Percentiles rank a stretch among this genome's conserved stretches.
Evolutionary conservation across 2,329 filamentous ascomycete species (phyloP).

Genomic region (Paracoccidioides lutzii): DNA sequence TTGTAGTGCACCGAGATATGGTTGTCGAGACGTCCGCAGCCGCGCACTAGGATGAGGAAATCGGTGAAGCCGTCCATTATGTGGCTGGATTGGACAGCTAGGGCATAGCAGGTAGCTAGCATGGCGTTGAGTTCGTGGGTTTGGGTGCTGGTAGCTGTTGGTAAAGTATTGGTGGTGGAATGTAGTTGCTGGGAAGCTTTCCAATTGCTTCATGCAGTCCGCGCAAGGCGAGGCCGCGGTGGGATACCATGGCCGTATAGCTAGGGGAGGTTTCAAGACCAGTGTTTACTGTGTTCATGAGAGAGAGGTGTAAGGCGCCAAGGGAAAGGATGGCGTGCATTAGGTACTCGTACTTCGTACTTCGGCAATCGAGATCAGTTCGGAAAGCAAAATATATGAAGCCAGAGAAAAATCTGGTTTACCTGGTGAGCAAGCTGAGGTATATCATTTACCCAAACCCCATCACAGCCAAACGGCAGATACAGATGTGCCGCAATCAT

Average conservation of each 20-base stretch:
- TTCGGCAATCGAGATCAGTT: not conserved
- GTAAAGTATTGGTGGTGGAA: not conserved
- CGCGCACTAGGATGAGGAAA: constrained; percentile 19
- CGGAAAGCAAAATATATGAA: not conserved
- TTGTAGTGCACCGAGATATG: not conserved
- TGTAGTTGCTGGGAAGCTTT: not conserved
- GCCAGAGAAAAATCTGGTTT: not conserved
- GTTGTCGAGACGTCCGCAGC: not conserved
- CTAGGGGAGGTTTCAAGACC: not conserved
- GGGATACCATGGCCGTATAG: not conserved
- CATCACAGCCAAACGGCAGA: not conserved
- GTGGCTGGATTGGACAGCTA: constrained; percentile 17
- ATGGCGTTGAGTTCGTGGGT: constrained; percentile 8
- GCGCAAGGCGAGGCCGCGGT: not conserved
- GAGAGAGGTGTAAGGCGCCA: not conserved
- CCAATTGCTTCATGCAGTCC: not conserved
- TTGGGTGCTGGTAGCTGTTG: not conserved
- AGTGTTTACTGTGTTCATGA: not conserved
- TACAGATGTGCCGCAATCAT: not conserved
- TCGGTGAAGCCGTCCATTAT: constrained; percentile 18
- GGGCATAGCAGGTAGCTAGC: constrained; percentile 19
- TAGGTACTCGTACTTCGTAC: not conserved
- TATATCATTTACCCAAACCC: not conserved
- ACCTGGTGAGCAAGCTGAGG: not conserved
- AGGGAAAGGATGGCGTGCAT: constrained; percentile 1